Evolutionary conservation across 2,329 filamentous ascomycete genomes (phyloP), one percentile per base, ranked within the genome.

Genomic region (Emydomyces testavorans): DNA sequence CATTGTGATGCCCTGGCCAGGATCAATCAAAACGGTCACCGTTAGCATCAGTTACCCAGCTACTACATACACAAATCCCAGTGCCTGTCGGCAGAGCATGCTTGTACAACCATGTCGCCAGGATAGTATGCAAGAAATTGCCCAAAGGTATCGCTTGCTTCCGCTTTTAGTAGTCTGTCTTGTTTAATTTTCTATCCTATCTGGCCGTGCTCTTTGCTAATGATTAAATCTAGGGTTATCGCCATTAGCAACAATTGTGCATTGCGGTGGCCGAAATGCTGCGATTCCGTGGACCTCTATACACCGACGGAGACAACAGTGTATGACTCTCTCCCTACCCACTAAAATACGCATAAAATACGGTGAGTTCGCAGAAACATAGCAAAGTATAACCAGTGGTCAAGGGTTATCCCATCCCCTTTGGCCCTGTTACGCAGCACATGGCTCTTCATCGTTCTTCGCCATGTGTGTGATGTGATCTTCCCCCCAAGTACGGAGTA

Each of bases 121-220:
- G 47, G 47, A 34, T 40, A 44, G 28, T 48, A 52, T 52, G 50
- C 50, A 52, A 52, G 50, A 50, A 47, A 52, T 52, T 50, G 34
- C 48, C 50, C 28, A 40, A 16, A 28, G 36, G 23, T 10, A 20
- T 13, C 44, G 15, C 38, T 36, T 21, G 46, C 39, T 48, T 39
- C 23, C 38, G 38, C 23, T 36, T 42, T 43, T 36, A 23, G 45
- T 42, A 40, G 34, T 16, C 26, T 40, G 7, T 40, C 16, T 40
- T 26, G 42, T 20, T 18, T 16, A 47, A 47, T 38, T 47, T n/a
- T 26, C 23, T 20, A 37, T 16, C 28, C 20, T 18, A 23, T 23
- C 32, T 15, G 3, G 7, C 43, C 23, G 16, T 3, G 16, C 23
- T 32, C 28, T 37, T 13, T 36, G 32, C 42, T 37, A 46, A 46